Base-by-base conservation (phyloP, 2,329 filamentous ascomycete species). In the Epichloe bromicola region DNA sequence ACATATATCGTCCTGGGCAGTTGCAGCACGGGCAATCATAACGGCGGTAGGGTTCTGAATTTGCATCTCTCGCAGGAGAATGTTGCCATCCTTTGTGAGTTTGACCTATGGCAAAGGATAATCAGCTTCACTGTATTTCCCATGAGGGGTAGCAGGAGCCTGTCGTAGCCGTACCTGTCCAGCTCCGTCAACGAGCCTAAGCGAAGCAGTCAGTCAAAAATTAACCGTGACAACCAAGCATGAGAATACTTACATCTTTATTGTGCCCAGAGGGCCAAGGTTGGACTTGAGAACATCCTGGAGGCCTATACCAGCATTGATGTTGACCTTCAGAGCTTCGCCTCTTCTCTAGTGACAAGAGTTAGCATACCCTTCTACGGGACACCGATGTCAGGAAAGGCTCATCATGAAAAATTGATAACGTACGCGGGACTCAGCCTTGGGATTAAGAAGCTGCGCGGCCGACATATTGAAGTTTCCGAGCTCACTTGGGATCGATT, bases 41-140 rank as follows among this genome's bases (percentile, higher is more conserved):
- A 93, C 93, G 58, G 93, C 93, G 37, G 93, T 98, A 30, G 93
- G 93, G 70, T 97, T 97, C 74, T 96, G 91, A 67, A 97, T 97
- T 82, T 97, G 90, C 81, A 85, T 85, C 68, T 85, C 82, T 61
- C 82, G 74, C 57, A 85, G 70, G 26, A 85, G 75, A 54, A 97
- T 91, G 64, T 95, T 96, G 66, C 93, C 93, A 72, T 98, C 93
- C 71, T 98, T 98, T 61, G 93, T 98, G 67, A 98, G 80, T 74
- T 98, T 98, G 74, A 98, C 98, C 82, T 93, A 60, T 65, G 49
- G 20, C 34, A 42, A 42, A 17, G 19, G 36, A 42, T 39, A 33
- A 58, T 66, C 57, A 65, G 63, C 60, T 59, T 59, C 51, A 56
- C 57, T 56, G 55, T 53, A 36, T 54, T 43, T 46, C 51, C 53